Percentiles rank a stretch among this genome's conserved stretches.
Evolutionary conservation across 257 asterid genomes (phyloP).

Genomic region (Thymus quinquecostatus): DNA sequence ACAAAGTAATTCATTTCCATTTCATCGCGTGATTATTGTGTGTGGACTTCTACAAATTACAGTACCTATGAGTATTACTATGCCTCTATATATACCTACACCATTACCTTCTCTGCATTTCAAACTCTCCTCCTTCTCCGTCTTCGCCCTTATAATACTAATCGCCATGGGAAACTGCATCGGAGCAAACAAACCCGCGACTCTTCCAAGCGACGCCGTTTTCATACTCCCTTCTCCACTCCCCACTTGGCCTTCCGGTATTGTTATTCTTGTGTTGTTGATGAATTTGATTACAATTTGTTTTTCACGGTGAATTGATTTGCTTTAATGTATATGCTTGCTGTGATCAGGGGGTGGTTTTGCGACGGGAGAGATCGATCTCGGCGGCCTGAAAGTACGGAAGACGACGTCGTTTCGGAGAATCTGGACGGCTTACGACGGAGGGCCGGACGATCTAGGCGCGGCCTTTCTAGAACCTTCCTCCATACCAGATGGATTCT

Average conservation of each 20-base stretch:
- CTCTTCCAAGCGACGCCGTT: conserved; percentile 60
- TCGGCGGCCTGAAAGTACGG: conserved; percentile 72
- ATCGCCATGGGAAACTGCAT: conserved; percentile 49
- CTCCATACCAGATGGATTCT: conserved; percentile 73
- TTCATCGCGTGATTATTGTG: not conserved
- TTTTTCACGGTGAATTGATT: too few relatives aligned
- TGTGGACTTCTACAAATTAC: conserved; percentile 17
- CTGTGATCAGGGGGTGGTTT: conserved; percentile 56
- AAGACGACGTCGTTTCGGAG: conserved; percentile 55
- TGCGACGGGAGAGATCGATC: conserved; percentile 63
- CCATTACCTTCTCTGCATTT: too few relatives aligned
- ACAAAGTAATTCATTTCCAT: not conserved
- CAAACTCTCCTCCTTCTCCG: not conserved
- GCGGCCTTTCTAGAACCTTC: conserved; percentile 83
- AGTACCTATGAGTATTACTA: not conserved
- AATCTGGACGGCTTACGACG: conserved; percentile 49
- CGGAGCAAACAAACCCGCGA: not conserved
- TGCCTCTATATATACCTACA: not conserved
- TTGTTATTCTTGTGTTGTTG: not conserved
- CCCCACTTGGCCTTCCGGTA: conserved; percentile 70
- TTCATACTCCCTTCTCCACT: conserved; percentile 72
- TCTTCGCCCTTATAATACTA: conserved; percentile 12
- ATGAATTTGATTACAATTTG: too few relatives aligned
- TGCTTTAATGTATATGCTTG: not conserved
- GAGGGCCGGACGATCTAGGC: conserved; percentile 65